These are phyloP conservation scores for Trametes cinnabarina DNA, from an alignment of 768 basidiomycete genomes.

Conservation along the genomic window DNA sequence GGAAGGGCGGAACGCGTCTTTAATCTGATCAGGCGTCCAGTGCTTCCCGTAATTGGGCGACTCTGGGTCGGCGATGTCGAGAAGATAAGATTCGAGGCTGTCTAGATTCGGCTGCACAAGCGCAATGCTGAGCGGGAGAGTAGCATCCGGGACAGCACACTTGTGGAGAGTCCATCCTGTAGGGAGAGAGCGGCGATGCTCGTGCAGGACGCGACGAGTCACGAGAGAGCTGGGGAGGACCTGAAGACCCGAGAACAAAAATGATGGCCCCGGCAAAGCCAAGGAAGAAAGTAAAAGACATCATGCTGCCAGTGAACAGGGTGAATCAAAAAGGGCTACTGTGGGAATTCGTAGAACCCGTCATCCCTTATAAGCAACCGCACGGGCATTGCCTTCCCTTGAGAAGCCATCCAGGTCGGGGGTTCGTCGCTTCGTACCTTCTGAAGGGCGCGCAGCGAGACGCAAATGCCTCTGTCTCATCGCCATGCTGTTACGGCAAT, in stretches of 20 bases:
- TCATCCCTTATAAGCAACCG: not conserved
- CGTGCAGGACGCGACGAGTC: conserved; percentile 33
- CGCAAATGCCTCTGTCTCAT: not conserved
- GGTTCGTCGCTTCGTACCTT: too few species aligned
- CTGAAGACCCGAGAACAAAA: not conserved
- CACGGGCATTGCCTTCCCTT: too few species aligned
- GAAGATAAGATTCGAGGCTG: conserved; percentile 43
- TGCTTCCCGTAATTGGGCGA: conserved; percentile 52
- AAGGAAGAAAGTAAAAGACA: not conserved
- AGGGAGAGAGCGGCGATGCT: conserved; percentile 29
- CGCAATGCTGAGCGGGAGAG: conserved; percentile 50
- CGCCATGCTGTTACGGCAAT: not conserved
- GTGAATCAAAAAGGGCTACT: not conserved
- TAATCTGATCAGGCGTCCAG: conserved; percentile 43
- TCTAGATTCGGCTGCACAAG: conserved; percentile 47
- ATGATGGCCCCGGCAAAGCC: not conserved
- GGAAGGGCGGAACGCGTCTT: conserved; percentile 45
- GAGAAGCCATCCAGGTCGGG: too few species aligned
- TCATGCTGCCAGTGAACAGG: not conserved
- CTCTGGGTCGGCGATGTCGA: conserved; percentile 49
- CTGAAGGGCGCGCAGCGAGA: too few species aligned
- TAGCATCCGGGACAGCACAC: conserved; percentile 32
- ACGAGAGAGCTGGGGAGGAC: not conserved
- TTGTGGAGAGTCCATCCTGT: conserved; percentile 40
- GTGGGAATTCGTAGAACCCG: not conserved